Conservation (phyloP, 2,329 filamentous ascomycete genomes). For the Alternaria dauci region DNA sequence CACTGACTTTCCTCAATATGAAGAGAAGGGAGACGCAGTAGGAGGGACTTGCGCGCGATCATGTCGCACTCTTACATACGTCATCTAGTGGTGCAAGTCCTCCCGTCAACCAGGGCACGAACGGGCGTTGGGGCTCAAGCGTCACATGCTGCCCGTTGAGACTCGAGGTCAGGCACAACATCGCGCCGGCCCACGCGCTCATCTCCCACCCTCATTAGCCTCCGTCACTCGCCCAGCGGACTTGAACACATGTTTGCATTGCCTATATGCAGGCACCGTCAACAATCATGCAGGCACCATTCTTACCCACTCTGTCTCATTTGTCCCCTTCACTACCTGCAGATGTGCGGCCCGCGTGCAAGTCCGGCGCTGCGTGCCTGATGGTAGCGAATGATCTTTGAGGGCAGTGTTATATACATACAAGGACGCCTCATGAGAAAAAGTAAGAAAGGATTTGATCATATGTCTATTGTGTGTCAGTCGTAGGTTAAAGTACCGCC, state of each 20-base stretch:
- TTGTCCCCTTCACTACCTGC: slow-evolving; percentile 16
- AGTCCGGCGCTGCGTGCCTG: slow-evolving; percentile 20
- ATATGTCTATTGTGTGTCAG: slow-evolving; percentile 20
- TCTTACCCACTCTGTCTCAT: slow-evolving; percentile 35
- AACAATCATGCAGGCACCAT: slow-evolving; percentile 40
- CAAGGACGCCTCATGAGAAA: slow-evolving; percentile 22
- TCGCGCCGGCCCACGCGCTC: slow-evolving; percentile 38
- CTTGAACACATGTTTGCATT: slow-evolving; percentile 41
- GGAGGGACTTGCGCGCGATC: background rate
- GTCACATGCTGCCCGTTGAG: slow-evolving; percentile 36
- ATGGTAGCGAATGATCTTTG: slow-evolving; percentile 30
- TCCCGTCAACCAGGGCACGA: slow-evolving; percentile 4
- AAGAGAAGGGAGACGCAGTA: background rate
- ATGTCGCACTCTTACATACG: background rate
- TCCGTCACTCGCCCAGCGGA: slow-evolving; percentile 36
- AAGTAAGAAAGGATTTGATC: slow-evolving; percentile 15
- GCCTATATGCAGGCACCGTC: slow-evolving; percentile 36
- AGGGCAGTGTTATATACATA: slow-evolving; percentile 27
- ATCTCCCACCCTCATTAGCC: slow-evolving; percentile 34
- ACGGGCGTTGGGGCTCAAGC: slow-evolving; percentile 2
- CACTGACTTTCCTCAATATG: background rate
- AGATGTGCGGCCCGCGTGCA: slow-evolving; percentile 28
- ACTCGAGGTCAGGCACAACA: slow-evolving; percentile 46
- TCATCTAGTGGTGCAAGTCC: slow-evolving; percentile 4
- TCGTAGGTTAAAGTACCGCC: slow-evolving; percentile 26